Evolutionary conservation across 1,139 yeast genomes (phyloP), one percentile per base, ranked within the genome.

Genomic region (Kurtzmaniella quercitrusa): DNA sequence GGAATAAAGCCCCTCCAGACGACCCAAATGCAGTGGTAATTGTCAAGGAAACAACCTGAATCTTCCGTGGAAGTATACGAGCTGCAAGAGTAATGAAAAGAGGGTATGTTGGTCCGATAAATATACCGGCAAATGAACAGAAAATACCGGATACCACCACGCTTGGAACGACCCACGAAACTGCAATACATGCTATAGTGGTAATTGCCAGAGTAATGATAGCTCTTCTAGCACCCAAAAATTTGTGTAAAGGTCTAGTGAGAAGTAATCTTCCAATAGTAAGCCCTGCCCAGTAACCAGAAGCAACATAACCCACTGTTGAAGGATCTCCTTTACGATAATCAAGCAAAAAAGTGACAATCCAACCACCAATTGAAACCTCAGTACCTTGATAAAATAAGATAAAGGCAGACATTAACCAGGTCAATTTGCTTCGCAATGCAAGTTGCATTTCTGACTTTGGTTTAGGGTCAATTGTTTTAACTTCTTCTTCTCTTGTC

Each of bases 281-380:
- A 32, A 84, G 62, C 5, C 89, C 91, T 11, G 74, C 80, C 89
- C 88, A 84, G 51, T 76, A 82, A 0, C 88, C 88, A 7, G 88
- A 78, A 2, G 85, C 77, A 23, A 82, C 82, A 53, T 81, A 82
- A 16, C 88, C 88, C 43, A 74, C 72, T 3, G 73, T 59, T 0
- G 55, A 48, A 3, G 63, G 54, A 41, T 64, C 59, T 1, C 82
- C 84, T 38, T 68, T 64, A 38, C 88, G 68, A 50, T 78, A 78
- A 40, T 74, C 77, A 38, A 80, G 68, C 52, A 83, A 65, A 50
- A 71, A 83, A 0, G 88, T 79, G 33, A 82, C 84, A 30, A 80
- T 72, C 88, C 88, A 84, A 23, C 88, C 88, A 17, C 84, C 88
- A 51, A 81, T 59, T 0, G 84, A 65, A 4, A 83, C 88, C 55